Evolutionary conservation across 2,329 filamentous ascomycete genomes (phyloP).

Genomic region (Monascus ruber): DNA sequence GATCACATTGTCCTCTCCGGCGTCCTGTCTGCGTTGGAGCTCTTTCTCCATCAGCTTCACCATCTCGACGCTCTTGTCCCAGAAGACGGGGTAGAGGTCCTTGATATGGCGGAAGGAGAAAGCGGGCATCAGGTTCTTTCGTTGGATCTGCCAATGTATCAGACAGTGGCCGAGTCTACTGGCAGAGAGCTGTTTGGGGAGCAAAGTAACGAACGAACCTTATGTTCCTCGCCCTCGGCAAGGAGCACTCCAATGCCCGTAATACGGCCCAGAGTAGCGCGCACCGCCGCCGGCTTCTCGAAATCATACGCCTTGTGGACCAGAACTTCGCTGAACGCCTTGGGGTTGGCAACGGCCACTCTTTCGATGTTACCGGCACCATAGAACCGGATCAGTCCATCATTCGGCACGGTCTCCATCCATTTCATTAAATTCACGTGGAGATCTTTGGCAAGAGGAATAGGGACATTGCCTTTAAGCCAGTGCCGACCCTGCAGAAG

Average conservation of each 20-base stretch:
- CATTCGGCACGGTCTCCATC: constrained; percentile 51
- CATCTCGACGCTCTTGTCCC: constrained; percentile 61
- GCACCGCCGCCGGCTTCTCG: constrained; percentile 47
- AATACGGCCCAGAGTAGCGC: constrained; percentile 21
- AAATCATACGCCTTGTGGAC: constrained; percentile 61
- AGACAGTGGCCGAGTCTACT: constrained; percentile 1
- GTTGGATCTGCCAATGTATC: constrained; percentile 37
- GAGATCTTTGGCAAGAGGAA: constrained; percentile 27
- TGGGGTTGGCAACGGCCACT: constrained; percentile 50
- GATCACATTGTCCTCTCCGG: constrained; percentile 33
- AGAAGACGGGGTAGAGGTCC: constrained; percentile 73
- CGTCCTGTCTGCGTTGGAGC: constrained; percentile 23
- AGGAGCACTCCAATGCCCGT: constrained; percentile 46
- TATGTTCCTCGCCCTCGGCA: constrained; percentile 86
- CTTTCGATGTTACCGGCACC: constrained; percentile 52
- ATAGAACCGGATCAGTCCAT: constrained; percentile 58
- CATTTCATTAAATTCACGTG: constrained; percentile 34
- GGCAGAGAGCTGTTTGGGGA: not conserved
- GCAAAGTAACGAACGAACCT: constrained; percentile 38
- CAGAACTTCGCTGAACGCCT: constrained; percentile 59
- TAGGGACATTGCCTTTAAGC: constrained; percentile 35
- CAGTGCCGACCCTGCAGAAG: constrained; percentile 25
- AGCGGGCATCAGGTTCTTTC: constrained; percentile 68
- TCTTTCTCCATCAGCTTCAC: constrained; percentile 47
- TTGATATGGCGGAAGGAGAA: constrained; percentile 83